Conservation (phyloP, 495 filamentous ascomycete species). For the Terfezia claveryi region DNA sequence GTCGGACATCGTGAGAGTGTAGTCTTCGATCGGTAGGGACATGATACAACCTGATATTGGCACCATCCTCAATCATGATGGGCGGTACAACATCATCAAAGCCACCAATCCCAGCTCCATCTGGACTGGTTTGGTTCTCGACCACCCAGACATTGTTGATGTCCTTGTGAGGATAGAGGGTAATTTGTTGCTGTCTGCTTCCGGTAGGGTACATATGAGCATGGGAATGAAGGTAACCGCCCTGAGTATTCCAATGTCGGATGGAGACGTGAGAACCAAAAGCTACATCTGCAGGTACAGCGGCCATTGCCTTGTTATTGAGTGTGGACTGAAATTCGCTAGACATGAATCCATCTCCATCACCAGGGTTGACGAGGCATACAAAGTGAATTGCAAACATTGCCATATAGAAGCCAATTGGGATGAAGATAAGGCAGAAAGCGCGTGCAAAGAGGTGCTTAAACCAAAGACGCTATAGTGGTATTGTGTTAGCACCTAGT, state of each 20-base stretch:
- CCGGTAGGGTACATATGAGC: slow-evolving; percentile 91
- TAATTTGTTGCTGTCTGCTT: slow-evolving; percentile 96
- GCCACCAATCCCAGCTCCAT: slow-evolving; percentile 57
- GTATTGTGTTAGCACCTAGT: background rate
- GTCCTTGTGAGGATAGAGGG: slow-evolving; percentile 95
- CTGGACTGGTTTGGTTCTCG: slow-evolving; percentile 87
- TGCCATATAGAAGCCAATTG: slow-evolving; percentile 69
- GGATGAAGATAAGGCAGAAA: slow-evolving; percentile 85
- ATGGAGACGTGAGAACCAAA: slow-evolving; percentile 70
- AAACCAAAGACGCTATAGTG: slow-evolving; percentile 48
- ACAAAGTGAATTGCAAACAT: slow-evolving; percentile 95
- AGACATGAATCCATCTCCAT: slow-evolving; percentile 98
- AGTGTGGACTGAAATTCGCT: slow-evolving; percentile 96
- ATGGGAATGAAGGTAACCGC: slow-evolving; percentile 92
- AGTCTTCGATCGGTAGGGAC: slow-evolving; percentile 60
- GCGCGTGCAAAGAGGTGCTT: slow-evolving; percentile 84
- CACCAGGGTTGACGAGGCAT: slow-evolving; percentile 79
- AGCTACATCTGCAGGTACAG: slow-evolving; percentile 76
- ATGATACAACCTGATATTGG: slow-evolving; percentile 65
- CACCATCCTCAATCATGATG: slow-evolving; percentile 54
- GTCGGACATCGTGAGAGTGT: slow-evolving; percentile 91
- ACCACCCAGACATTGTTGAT: slow-evolving; percentile 88
- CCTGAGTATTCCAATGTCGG: slow-evolving; percentile 89
- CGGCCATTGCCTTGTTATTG: slow-evolving; percentile 88
- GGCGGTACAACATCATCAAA: slow-evolving; percentile 56